Evolutionary conservation across 2,329 filamentous ascomycete genomes (phyloP), one percentile per base, ranked within the genome.

Genomic region (Xylaria sp.): DNA sequence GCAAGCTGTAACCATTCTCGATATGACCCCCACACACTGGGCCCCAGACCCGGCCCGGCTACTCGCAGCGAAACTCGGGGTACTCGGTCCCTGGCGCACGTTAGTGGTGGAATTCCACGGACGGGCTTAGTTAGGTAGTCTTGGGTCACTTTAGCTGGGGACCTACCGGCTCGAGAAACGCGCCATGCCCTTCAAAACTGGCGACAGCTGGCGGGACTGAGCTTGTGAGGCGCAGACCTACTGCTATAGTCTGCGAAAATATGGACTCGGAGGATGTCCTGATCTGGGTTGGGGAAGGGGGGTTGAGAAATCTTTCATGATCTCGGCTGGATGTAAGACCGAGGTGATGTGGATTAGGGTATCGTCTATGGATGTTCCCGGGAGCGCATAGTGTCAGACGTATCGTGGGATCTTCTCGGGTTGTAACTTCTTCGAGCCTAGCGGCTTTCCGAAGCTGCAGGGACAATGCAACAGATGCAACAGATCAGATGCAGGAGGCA

Each of bases 271-370:
- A 9, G 24, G 6, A 9, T 9, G 24, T 26, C 24, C 9, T 26
- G 24, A 9, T 26, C 6, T 26, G 24, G 24, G 24, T n/a, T n/a
- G n/a, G n/a, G n/a, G n/a, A n/a, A n/a, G n/a, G 24, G 11, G 24
- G 13, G 2, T 19, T 4, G 22, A 24, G 19, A 5, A 17, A 24
- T n/a, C n/a, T 38, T 20, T 24, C 2, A 29, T 34, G 21, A 38
- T 24, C 48, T 59, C 59, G 56, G 59, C 44, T 52, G 38, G 56
- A 61, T 59, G 47, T 17, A 59, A 59, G 44, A 26, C 59, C 56
- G 56, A 61, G 46, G 45, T 44, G 11, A 46, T 13, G 20, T 34
- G 17, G 29, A 29, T 21, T 24, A 16, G 20, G 22, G 20, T 24
- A 43, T 38, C 17, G 21, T 39, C n/a, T 26, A n/a, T 44, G 19